These are phyloP conservation scores for Wallacemonas sp. DNA, from an alignment of 208 protist genomes.

Conservation along the genomic window DNA sequence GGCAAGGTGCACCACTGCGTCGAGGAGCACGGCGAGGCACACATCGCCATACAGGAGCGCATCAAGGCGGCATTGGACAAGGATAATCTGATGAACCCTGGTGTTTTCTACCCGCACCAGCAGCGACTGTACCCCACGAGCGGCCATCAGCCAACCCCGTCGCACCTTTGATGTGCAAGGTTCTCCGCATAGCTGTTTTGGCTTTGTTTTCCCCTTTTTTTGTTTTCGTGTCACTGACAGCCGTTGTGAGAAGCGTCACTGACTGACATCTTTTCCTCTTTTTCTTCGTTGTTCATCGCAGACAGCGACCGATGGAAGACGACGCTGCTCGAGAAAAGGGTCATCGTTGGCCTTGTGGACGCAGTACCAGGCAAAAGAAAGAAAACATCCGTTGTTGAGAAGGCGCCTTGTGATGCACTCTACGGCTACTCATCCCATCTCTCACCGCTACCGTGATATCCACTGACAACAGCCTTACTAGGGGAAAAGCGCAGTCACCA, in stretches of 20 bases:
- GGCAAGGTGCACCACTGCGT: slow-evolving; percentile 33
- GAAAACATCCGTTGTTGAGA: too few species aligned
- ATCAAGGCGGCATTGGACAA: slow-evolving; percentile 79
- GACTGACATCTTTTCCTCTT: neutral
- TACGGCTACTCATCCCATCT: neutral
- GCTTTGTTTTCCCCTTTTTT: neutral
- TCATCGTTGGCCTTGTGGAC: too few species aligned
- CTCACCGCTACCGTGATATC: too few species aligned
- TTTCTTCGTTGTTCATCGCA: too few species aligned
- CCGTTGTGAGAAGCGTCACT: neutral
- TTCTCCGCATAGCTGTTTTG: neutral
- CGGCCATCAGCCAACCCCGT: neutral
- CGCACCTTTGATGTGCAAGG: neutral
- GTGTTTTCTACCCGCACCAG: slow-evolving; percentile 52
- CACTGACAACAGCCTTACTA: too few species aligned
- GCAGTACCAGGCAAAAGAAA: too few species aligned
- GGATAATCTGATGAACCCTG: slow-evolving; percentile 79
- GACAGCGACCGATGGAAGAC: too few species aligned
- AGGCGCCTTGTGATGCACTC: too few species aligned
- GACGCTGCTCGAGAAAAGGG: too few species aligned
- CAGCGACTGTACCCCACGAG: slow-evolving; percentile 21
- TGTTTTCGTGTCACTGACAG: neutral
- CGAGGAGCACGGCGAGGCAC: slow-evolving; percentile 45
- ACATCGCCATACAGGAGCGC: slow-evolving; percentile 55
- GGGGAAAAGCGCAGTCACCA: too few species aligned